Evolutionary conservation across 495 filamentous ascomycete species (phyloP), one percentile per base, ranked within the genome.

Genomic region (Collariella sp.): DNA sequence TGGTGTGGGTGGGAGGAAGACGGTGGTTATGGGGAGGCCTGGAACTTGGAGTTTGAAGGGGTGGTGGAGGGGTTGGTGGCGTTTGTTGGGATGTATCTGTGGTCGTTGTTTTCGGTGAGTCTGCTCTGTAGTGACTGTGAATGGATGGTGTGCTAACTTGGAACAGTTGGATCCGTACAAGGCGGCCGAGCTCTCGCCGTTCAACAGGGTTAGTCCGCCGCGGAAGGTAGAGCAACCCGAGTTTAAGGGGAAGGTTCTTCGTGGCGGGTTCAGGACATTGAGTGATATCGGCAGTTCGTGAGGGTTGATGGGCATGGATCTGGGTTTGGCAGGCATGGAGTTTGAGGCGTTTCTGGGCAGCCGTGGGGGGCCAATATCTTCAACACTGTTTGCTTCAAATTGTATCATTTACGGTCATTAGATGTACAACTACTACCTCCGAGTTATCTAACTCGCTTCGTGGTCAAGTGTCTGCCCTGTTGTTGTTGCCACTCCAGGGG

Each of bases 91-190:
- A 59, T 86, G 26, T 86, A 86, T 58, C 67, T 85, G 18, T 66
- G 65, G 10, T 80, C 75, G 7, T 61, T 86, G 49, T 74, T 84
- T 49, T 77, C 76, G 57, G 75, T 79, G 66, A 33, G 69, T 59
- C 11, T 51, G 16, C 34, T 24, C 18, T 52, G 11, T 26, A 43
- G 20, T 31, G 7, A 38, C 15, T 49, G 20, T 16, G 7, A 18
- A 13, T 4, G 23, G 33, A n/a, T 16, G 19, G 13, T 34, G 36
- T 26, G 39, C 69, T 59, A 67, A 65, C 38, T 35, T 26, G 40
- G 29, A n/a, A 5, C 60, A 85, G 81, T 69, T 87, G 43, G 84
- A 88, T 56, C 75, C 83, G 1, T 85, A 86, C 69, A 70, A 70
- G 50, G 73, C 84, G 10, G 85, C 83, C 0, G 76, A 84, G 63